phyloP scores from a whole-genome alignment of 2,329 filamentous ascomycete genomes.

The Fusarium nodosum region DNA sequence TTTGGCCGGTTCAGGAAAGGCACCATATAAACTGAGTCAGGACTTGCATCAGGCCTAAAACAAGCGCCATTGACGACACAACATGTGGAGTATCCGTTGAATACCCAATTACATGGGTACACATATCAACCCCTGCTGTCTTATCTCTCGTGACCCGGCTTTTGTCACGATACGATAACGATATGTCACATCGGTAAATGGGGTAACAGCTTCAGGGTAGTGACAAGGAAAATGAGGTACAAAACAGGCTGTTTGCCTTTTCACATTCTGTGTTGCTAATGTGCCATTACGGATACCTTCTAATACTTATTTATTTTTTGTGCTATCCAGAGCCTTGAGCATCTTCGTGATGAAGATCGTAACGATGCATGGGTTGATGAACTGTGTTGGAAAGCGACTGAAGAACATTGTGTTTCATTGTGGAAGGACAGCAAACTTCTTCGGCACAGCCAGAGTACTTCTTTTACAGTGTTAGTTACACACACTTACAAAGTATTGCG shows the following conservation, averaged over 20 bases:
- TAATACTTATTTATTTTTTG: neutral
- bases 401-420: too few relatives aligned
- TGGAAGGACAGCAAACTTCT: too few relatives aligned
- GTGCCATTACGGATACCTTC: neutral
- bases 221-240: neutral
- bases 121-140: neutral
- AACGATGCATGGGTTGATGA: too few relatives aligned
- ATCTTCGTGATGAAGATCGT: too few relatives aligned
- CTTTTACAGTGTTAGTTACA: accelerated
- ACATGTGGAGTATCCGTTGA: neutral
- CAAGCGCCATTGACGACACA: neutral
- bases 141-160: neutral
- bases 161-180: neutral
- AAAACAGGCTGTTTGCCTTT: neutral
- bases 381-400: too few relatives aligned
- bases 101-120: neutral
- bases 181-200: neutral
- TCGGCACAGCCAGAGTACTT: neutral
- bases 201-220: neutral
- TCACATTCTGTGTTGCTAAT: neutral
- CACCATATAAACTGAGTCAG: neutral
- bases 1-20: neutral
- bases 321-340: too few relatives aligned
- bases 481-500: neutral
- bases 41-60: neutral